phyloP scores from a whole-genome alignment of 2,329 filamentous ascomycete genomes.

The Pleurostoma richardsiae region DNA sequence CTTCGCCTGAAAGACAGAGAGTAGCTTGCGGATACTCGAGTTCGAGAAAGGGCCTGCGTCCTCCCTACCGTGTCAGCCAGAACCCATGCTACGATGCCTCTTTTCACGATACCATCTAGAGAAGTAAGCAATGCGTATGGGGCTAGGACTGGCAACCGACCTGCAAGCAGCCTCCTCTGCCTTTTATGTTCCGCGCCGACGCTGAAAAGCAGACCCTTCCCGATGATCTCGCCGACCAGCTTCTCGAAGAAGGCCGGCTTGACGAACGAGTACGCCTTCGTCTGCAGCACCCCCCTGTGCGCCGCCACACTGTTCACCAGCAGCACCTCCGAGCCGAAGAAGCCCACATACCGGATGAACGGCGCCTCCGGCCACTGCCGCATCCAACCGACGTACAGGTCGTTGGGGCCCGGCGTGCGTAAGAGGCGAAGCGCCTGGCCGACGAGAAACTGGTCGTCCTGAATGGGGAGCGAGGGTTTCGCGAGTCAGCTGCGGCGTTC shows the following conservation, averaged over 20 bases:
- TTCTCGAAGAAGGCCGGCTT: constrained; percentile 27
- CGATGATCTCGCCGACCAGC: constrained; percentile 27
- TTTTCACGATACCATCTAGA: constrained; percentile 1
- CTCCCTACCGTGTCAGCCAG: no score
- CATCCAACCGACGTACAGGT: constrained; percentile 23
- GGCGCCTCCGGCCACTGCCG: constrained; percentile 23
- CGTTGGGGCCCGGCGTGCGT: constrained; percentile 17
- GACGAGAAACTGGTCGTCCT: constrained; percentile 32
- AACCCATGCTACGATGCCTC: no score
- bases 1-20: constrained; percentile 28
- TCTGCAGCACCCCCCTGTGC: constrained; percentile 30
- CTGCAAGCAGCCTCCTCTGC: constrained; percentile 24
- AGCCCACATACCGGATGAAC: constrained; percentile 30
- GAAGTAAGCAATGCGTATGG: not conserved
- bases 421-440: constrained; percentile 31
- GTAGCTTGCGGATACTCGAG: constrained; percentile 27
- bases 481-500: not conserved
- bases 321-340: constrained; percentile 28
- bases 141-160: constrained; percentile 3
- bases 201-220: constrained; percentile 27
- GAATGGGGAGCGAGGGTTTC: not conserved
- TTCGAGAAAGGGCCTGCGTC: constrained; percentile 23
- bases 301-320: constrained; percentile 28
- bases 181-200: constrained; percentile 27
- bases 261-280: constrained; percentile 29